Base-by-base conservation (phyloP, 805 yeast species). In the Monosporozyma unispora region DNA sequence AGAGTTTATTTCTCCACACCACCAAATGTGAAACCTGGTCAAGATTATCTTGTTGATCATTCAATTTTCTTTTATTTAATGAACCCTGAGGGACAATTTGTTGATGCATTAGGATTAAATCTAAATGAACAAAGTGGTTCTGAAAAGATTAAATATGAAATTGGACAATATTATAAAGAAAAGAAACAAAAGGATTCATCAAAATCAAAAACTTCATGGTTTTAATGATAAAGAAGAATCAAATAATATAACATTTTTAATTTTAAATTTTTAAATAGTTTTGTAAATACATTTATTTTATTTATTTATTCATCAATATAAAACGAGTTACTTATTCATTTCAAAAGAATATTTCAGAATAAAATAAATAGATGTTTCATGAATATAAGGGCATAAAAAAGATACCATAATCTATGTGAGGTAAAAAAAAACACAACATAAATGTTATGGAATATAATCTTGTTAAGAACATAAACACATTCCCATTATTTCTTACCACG, bases 1-100 rank as follows among this genome's bases (percentile, higher is more conserved):
- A 77, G 99, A 57, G 99, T 93, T 12, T 93, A 93, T 68, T 93
- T 93, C 68, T 87, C 96, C n/a, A 93, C 99, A 1, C 99, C 99
- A 3, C 86, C 90, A 23, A 80, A 88, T 62, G 84, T 93, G 44
- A 87, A 89, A 64, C 93, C 96, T 0, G 98, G 97, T 18, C 96
- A 93, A 68, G 96, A 93, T 59, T 93, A 93, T 64, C 74, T 93
- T 53, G 99, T 93, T 29, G 99, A 93, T 64, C 99, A 93, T 69
- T 91, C 98, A 3, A 89, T 93, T 51, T 93, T 93, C 79, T 91
- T 91, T 70, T 93, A 93, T 63, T 72, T 93, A 59, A 91, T 93
- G 97, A 98, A 93, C 65, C 90, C 96, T n/a, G 96, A 93, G 64
- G 99, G 98, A 45, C 81, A 87, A 62, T 93, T 88, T 62, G 85